phyloP scores from a whole-genome alignment of 1,284 basidiomycete genomes.

The Lentinula novae-zelandiae region DNA sequence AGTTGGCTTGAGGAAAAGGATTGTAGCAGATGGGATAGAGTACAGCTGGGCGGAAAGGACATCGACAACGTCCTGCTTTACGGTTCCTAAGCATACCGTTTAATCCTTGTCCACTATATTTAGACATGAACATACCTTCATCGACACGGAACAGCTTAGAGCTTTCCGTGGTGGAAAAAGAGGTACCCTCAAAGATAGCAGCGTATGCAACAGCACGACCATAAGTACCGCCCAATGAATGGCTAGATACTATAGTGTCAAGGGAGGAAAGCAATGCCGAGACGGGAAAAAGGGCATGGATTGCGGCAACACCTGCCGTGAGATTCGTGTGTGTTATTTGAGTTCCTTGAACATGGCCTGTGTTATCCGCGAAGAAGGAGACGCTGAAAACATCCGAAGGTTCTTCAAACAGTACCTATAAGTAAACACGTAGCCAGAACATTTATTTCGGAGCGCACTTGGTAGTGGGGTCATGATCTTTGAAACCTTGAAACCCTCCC shows the following conservation, averaged over 20 bases:
- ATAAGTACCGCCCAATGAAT: slow-evolving; percentile 65
- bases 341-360: slow-evolving; percentile 53
- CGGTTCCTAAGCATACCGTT: slow-evolving; percentile 16
- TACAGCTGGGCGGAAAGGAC: slow-evolving; percentile 42
- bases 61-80: slow-evolving; percentile 39
- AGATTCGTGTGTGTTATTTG: slow-evolving; percentile 75
- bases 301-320: slow-evolving; percentile 74
- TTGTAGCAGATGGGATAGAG: slow-evolving; percentile 64
- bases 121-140: slow-evolving; percentile 32
- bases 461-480: slow-evolving; percentile 44
- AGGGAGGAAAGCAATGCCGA: slow-evolving; percentile 57
- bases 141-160: slow-evolving; percentile 46
- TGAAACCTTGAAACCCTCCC: slow-evolving; percentile 48
- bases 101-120: background rate
- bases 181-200: slow-evolving; percentile 68
- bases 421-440: background rate
- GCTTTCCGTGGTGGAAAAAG: slow-evolving; percentile 62
- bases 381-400: slow-evolving; percentile 63
- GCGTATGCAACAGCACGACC: slow-evolving; percentile 73
- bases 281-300: slow-evolving; percentile 61
- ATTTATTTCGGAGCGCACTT: slow-evolving; percentile 32
- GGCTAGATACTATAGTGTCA: slow-evolving; percentile 72
- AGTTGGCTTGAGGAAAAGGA: slow-evolving; percentile 57
- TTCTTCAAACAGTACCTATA: slow-evolving; percentile 33
- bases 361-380: slow-evolving; percentile 52